phyloP scores from a whole-genome alignment of 306 rosid genomes.

The Macrotyloma uniflorum region DNA sequence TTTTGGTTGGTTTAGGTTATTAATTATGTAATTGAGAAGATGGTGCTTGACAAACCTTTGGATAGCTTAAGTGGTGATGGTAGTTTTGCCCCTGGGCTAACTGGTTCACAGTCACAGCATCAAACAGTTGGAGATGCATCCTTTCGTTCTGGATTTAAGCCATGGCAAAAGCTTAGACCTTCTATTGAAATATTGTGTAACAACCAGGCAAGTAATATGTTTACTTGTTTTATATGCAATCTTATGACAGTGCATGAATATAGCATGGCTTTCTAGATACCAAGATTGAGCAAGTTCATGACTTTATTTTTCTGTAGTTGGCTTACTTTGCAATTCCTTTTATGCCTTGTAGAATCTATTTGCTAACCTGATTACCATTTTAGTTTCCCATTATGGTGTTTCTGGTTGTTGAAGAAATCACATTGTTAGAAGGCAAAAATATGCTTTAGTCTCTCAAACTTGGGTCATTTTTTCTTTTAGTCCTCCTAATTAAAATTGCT shows the following conservation, averaged over 20 bases:
- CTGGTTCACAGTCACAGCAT: constrained; percentile 62
- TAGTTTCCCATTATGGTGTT: neutral
- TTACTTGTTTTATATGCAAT: neutral
- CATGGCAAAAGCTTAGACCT: constrained; percentile 90
- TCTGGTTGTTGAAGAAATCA: constrained; percentile 22
- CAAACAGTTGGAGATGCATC: constrained; percentile 76
- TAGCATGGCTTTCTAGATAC: constrained; percentile 8
- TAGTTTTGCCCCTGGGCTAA: constrained; percentile 66
- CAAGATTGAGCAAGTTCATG: constrained; percentile 15
- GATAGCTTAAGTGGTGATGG: constrained; percentile 69
- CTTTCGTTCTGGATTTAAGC: constrained; percentile 81
- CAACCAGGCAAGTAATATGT: constrained; percentile 78
- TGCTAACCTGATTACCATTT: neutral
- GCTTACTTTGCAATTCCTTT: constrained; percentile 13
- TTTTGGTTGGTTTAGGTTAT: constrained; percentile 62
- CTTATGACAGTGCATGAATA: neutral
- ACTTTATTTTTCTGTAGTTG: constrained; percentile 1
- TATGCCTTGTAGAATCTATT: constrained; percentile 8
- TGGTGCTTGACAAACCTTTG: constrained; percentile 92
- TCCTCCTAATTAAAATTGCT: too few relatives aligned
- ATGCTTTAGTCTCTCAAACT: too few relatives aligned
- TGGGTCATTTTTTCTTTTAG: too few relatives aligned
- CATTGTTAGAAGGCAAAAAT: too few relatives aligned
- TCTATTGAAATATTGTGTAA: constrained; percentile 93
- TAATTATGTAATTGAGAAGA: constrained; percentile 89